These are phyloP conservation scores for Fragaria vesca DNA, from an alignment of 306 rosid species.

Conservation along the genomic window DNA sequence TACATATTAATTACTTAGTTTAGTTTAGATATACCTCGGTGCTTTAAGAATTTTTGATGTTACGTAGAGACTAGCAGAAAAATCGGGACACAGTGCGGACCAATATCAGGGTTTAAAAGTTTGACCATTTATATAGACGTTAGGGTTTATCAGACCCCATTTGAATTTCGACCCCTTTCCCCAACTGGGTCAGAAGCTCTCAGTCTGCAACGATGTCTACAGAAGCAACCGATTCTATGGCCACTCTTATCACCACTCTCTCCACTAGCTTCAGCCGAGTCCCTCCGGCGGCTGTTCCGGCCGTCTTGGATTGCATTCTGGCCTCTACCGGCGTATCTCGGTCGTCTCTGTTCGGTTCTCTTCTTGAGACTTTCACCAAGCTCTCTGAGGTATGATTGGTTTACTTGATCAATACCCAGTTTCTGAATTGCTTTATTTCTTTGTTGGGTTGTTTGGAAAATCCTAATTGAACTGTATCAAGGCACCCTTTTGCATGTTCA, in stretches of 20 bases:
- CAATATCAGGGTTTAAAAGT: not conserved
- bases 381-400: constrained; percentile 45
- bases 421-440: constrained; percentile 4
- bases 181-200: not conserved
- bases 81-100: not conserved
- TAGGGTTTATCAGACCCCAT: constrained; percentile 23
- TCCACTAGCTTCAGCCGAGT: constrained; percentile 56
- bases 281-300: constrained; percentile 67
- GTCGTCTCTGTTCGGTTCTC: constrained; percentile 50
- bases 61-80: not conserved
- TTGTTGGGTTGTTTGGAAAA: not conserved
- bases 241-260: constrained; percentile 48
- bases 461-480: constrained; percentile 3
- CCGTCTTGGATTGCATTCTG: constrained; percentile 68
- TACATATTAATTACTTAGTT: too few relatives aligned
- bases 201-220: constrained; percentile 27
- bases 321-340: constrained; percentile 64
- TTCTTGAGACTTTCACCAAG: constrained; percentile 49
- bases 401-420: constrained; percentile 10
- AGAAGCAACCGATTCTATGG: constrained; percentile 36
- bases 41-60: too few relatives aligned
- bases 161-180: not conserved
- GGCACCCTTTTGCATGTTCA: not conserved
- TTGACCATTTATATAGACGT: not conserved
- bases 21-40: too few relatives aligned